Percentiles rank a stretch among this genome's conserved stretches.
Evolutionary conservation across 106 monocot genomes (phyloP).

Genomic region (Phalaenopsis equestris): DNA sequence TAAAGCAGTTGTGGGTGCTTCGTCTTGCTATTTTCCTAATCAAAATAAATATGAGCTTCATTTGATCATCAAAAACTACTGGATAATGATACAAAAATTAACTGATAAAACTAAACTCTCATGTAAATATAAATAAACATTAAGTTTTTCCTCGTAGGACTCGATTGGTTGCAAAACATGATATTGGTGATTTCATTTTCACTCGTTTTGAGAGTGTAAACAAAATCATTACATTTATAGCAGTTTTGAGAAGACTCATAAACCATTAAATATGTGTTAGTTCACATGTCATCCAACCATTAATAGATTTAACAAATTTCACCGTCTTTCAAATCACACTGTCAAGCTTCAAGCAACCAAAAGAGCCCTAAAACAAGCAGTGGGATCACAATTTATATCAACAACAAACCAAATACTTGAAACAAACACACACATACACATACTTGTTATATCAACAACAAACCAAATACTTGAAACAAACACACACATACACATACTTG

Average conservation of each 20-base stretch:
- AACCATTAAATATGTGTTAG: neutral
- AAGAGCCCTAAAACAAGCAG: neutral
- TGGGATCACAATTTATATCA: neutral
- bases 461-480: neutral
- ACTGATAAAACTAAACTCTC: neutral
- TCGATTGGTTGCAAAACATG: neutral
- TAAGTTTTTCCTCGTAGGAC: neutral
- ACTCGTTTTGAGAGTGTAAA: neutral
- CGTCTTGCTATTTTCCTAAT: conserved; percentile 78
- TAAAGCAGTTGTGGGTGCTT: conserved; percentile 91
- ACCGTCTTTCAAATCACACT: neutral
- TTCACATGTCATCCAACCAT: neutral
- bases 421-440: neutral
- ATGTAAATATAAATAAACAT: neutral
- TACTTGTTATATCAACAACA: neutral
- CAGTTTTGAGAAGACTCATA: neutral
- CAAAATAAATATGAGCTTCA: conserved; percentile 5
- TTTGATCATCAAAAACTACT: neutral
- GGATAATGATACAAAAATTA: neutral
- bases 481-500: too few relatives aligned
- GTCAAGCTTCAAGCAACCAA: neutral
- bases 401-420: neutral
- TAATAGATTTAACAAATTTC: neutral
- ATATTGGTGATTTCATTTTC: neutral
- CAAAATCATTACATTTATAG: neutral